A percentile compares a stretch with the other conserved stretches of the same genome.
Conservation (phyloP, 208 protist species). For the Acanthamoeba polyphaga region DNA sequence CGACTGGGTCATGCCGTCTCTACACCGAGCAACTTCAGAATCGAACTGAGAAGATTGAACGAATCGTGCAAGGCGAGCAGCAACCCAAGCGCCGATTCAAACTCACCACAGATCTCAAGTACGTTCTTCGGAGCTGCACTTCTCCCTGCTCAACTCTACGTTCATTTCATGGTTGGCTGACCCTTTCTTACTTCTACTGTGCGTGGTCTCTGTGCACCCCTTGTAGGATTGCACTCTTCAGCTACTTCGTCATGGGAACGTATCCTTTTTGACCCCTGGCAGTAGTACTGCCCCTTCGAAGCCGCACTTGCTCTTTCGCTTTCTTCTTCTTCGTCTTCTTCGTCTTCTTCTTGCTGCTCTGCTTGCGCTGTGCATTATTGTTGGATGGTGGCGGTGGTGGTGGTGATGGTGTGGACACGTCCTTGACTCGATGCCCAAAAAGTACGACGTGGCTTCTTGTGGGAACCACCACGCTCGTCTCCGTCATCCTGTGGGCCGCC, state of each 20-base stretch:
- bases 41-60: neutral
- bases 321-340: neutral
- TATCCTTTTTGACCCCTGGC: no score
- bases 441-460: slow-evolving; percentile 57
- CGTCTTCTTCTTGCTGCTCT: no score
- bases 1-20: neutral
- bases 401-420: no score
- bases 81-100: slow-evolving; percentile 44
- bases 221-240: neutral
- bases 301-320: no score
- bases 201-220: neutral
- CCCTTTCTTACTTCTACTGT: neutral
- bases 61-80: neutral
- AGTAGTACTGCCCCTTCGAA: no score
- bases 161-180: neutral
- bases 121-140: neutral
- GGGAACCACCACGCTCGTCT: slow-evolving; percentile 43
- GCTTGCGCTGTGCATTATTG: no score
- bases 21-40: neutral
- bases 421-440: neutral
- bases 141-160: neutral
- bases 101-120: slow-evolving; percentile 30
- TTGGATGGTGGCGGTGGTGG: neutral
- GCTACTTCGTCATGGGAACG: slow-evolving; percentile 52
- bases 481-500: slow-evolving; percentile 23